phyloP scores from a whole-genome alignment of 2,329 filamentous ascomycete species.

The Talaromyces sp. region DNA sequence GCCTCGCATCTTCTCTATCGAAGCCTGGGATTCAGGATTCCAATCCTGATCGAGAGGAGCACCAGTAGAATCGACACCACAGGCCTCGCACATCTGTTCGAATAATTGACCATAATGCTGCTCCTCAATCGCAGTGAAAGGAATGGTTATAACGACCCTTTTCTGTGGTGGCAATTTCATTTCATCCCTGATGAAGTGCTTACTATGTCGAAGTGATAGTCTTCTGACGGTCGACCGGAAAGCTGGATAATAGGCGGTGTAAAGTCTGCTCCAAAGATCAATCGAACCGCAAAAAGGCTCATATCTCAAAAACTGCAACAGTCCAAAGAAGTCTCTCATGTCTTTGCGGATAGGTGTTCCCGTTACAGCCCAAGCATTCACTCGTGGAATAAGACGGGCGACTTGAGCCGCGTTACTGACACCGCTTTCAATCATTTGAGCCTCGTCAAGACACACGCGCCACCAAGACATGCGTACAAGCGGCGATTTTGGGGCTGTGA shows the following conservation, averaged over 20 bases:
- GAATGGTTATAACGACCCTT: conserved; percentile 80
- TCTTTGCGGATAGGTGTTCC: conserved; percentile 85
- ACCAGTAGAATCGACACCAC: conserved; percentile 64
- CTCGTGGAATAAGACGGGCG: conserved; percentile 72
- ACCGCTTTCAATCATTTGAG: conserved; percentile 91
- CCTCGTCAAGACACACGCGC: conserved; percentile 66
- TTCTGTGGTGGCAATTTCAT: conserved; percentile 77
- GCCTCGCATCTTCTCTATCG: conserved; percentile 69
- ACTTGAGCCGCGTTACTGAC: conserved; percentile 79
- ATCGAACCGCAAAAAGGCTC: conserved; percentile 68
- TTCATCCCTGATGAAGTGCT: conserved; percentile 74
- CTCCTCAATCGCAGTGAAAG: conserved; percentile 86
- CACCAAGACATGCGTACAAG: conserved; percentile 82
- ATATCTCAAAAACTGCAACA: conserved; percentile 76
- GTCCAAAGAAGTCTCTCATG: conserved; percentile 72
- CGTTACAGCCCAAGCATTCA: conserved; percentile 88
- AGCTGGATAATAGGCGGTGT: conserved; percentile 56
- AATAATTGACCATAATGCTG: conserved; percentile 80
- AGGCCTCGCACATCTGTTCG: conserved; percentile 68
- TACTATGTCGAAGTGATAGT: conserved; percentile 81
- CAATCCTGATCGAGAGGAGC: conserved; percentile 60
- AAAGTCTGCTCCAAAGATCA: conserved; percentile 66
- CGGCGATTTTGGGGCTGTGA: conserved; percentile 67
- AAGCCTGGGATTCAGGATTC: conserved; percentile 57
- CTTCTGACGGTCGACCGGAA: conserved; percentile 68